Conservation (phyloP, 768 basidiomycete genomes). For the Hirschioporus abietinus region DNA sequence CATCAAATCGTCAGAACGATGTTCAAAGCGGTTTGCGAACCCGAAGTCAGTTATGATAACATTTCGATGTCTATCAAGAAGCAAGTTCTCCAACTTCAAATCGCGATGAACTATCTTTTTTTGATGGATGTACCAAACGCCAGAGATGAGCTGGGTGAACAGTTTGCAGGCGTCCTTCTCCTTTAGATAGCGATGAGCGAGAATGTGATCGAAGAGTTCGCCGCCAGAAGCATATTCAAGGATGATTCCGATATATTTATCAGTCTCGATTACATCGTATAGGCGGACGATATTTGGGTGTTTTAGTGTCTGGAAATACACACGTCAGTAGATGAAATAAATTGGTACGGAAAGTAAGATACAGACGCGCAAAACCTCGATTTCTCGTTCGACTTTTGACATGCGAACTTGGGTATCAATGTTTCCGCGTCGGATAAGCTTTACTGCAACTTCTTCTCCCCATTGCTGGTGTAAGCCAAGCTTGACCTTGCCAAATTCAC, state of each 20-base stretch:
- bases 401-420: constrained; percentile 82
- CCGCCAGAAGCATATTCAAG: constrained; percentile 98
- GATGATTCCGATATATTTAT: constrained; percentile 99
- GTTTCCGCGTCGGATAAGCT: constrained; percentile 90
- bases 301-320: constrained; percentile 63
- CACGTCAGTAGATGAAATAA: constrained; percentile 4
- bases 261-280: constrained; percentile 98
- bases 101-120: constrained; percentile 99
- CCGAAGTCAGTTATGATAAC: constrained; percentile 99
- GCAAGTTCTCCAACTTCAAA: constrained; percentile 96
- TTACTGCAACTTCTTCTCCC: constrained; percentile 98
- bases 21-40: constrained; percentile 96
- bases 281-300: constrained; percentile 98
- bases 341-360: constrained; percentile 17
- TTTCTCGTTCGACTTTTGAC: constrained; percentile 96
- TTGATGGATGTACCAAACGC: constrained; percentile 97
- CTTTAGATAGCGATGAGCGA: constrained; percentile 93
- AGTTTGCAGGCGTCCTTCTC: constrained; percentile 93
- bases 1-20: constrained; percentile 92
- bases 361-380: constrained; percentile 89
- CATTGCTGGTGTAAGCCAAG: constrained; percentile 90
- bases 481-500: constrained; percentile 98
- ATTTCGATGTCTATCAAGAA: constrained; percentile 94
- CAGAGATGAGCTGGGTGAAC: constrained; percentile 96
- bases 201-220: constrained; percentile 97